Conservation (phyloP, 2,329 filamentous ascomycete species). For the Eurotiales sp. region DNA sequence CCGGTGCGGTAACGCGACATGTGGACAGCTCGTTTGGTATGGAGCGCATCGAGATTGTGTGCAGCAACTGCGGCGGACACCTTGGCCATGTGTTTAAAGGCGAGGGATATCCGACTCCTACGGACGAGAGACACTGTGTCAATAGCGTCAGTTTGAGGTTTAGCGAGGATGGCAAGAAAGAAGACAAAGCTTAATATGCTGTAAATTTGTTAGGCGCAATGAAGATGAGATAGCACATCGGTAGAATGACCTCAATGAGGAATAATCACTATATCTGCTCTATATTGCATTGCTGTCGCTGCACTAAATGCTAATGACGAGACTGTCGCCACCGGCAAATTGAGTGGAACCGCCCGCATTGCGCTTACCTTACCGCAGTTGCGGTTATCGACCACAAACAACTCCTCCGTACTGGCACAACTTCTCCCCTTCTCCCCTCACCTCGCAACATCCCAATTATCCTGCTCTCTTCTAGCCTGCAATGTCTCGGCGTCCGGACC, state of each 20-base stretch:
- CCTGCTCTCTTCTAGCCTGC: conserved; percentile 3
- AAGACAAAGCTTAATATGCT: too few relatives aligned
- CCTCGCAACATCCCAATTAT: background rate
- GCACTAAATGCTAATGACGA: too few relatives aligned
- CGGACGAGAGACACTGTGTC: conserved; percentile 94
- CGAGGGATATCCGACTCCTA: conserved; percentile 77
- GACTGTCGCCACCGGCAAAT: background rate
- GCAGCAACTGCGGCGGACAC: conserved; percentile 89
- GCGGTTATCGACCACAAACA: background rate
- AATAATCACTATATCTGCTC: too few relatives aligned
- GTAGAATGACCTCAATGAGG: too few relatives aligned
- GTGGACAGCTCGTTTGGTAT: conserved; percentile 76
- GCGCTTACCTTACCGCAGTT: too few relatives aligned
- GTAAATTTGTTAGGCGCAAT: too few relatives aligned
- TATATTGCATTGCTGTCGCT: too few relatives aligned
- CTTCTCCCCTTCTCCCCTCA: background rate
- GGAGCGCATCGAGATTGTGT: conserved; percentile 87
- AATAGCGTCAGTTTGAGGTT: conserved; percentile 92
- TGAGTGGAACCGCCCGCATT: background rate
- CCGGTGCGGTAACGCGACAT: conserved; percentile 80
- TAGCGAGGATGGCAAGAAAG: conserved; percentile 57
- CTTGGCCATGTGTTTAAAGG: conserved; percentile 90
- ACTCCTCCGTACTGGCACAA: background rate
- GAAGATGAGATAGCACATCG: too few relatives aligned
- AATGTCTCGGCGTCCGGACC: conserved; percentile 56